These are phyloP conservation scores for Meyerozyma carpophila DNA, from an alignment of 1,139 yeast genomes.

Conservation along the genomic window DNA sequence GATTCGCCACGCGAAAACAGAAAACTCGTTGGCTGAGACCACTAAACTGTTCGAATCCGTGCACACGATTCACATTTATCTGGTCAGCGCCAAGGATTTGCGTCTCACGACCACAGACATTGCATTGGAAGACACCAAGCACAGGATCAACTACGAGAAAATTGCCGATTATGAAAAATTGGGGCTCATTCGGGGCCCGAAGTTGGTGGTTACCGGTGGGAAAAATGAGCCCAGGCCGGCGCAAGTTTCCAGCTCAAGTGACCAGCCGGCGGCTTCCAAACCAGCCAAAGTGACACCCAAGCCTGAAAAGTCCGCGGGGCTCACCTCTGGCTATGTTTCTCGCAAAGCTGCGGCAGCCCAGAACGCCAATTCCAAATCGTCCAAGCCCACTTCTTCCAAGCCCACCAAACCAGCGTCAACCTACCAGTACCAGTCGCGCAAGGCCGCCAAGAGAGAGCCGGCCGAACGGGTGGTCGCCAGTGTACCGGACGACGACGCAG, in stretches of 20 bases:
- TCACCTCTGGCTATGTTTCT: slow-evolving; percentile 24
- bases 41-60: slow-evolving; percentile 17
- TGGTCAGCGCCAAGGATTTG: slow-evolving; percentile 17
- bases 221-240: not conserved
- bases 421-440: slow-evolving; percentile 38
- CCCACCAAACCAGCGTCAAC: slow-evolving; percentile 3
- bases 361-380: not conserved
- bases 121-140: slow-evolving; percentile 25
- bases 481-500: slow-evolving; percentile 12
- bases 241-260: not conserved
- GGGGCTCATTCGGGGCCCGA: slow-evolving; percentile 36
- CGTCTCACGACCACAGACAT: slow-evolving; percentile 13
- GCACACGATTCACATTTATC: slow-evolving; percentile 27
- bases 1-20: slow-evolving; percentile 20
- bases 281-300: slow-evolving; percentile 3
- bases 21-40: slow-evolving; percentile 12
- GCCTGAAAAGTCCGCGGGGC: slow-evolving; percentile 13
- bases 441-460: slow-evolving; percentile 24
- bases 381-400: slow-evolving; percentile 1
- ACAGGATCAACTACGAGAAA: slow-evolving; percentile 14
- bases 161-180: slow-evolving; percentile 17
- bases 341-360: slow-evolving; percentile 15
- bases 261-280: not conserved
- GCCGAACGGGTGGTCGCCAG: slow-evolving; percentile 36
- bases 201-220: slow-evolving; percentile 11